Evolutionary conservation across 2,329 filamentous ascomycete species (phyloP).

Genomic region (Cladosporium sp.): DNA sequence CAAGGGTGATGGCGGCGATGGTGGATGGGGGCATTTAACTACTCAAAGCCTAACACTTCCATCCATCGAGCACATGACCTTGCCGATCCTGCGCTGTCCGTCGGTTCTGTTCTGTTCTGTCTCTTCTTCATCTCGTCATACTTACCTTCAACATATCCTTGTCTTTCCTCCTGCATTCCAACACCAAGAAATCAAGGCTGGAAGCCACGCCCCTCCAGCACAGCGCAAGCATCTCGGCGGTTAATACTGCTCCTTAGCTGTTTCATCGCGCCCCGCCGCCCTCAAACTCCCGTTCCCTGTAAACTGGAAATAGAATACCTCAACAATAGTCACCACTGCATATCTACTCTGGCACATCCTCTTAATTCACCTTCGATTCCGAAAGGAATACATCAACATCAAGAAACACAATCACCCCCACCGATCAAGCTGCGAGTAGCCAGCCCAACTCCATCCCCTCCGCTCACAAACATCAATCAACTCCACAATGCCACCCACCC

Average conservation of each 20-base stretch:
- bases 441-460: too few relatives aligned
- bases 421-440: too few relatives aligned
- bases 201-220: too few relatives aligned
- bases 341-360: too few relatives aligned
- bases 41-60: too few relatives aligned
- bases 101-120: background rate
- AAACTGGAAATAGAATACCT: background rate
- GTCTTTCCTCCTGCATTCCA: background rate
- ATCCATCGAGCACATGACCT: constrained; percentile 11
- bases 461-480: background rate
- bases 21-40: too few relatives aligned
- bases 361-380: too few relatives aligned
- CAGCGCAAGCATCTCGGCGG: constrained; percentile 1
- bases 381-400: background rate
- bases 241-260: constrained; percentile 1
- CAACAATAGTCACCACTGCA: too few relatives aligned
- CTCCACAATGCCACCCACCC: constrained; percentile 59
- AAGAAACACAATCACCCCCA: background rate
- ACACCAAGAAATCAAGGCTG: background rate
- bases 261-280: constrained; percentile 10
- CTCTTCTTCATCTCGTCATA: background rate
- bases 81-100: constrained; percentile 1
- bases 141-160: background rate
- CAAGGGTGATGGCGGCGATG: too few relatives aligned
- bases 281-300: constrained; percentile 1